phyloP scores from a whole-genome alignment of 345 rosid species.

The Syzygium grande region DNA sequence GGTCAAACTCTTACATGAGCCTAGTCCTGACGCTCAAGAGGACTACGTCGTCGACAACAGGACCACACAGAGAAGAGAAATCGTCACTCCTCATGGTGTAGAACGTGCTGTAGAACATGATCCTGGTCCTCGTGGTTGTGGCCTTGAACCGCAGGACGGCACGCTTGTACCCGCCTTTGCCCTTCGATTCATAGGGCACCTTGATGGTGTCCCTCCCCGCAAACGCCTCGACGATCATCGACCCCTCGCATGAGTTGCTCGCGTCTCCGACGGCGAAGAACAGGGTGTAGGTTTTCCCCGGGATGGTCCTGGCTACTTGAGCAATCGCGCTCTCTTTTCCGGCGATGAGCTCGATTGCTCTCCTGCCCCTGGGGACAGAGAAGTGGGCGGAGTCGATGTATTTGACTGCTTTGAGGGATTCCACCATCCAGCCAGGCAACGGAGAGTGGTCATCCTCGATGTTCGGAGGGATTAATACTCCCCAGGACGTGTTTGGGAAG shows the following conservation, averaged over 20 bases:
- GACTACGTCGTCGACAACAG: slow-evolving; percentile 35
- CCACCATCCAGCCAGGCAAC: slow-evolving; percentile 44
- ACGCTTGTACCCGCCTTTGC: slow-evolving; percentile 36
- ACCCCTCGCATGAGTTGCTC: slow-evolving; percentile 28
- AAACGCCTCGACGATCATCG: slow-evolving; percentile 29
- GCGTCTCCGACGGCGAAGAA: slow-evolving; percentile 34
- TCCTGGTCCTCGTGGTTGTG: slow-evolving; percentile 10
- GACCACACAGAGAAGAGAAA: slow-evolving; percentile 41
- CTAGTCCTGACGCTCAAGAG: slow-evolving; percentile 13
- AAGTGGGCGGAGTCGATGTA: slow-evolving; percentile 35
- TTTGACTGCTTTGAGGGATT: slow-evolving; percentile 51
- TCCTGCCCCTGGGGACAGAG: slow-evolving; percentile 25
- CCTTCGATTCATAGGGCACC: slow-evolving; percentile 29
- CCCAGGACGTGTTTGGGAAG: slow-evolving; percentile 42
- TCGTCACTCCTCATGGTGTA: slow-evolving; percentile 32
- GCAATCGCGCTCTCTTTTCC: slow-evolving; percentile 51
- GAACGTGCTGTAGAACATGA: slow-evolving; percentile 35
- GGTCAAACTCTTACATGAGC: background rate
- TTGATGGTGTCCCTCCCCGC: slow-evolving; percentile 25
- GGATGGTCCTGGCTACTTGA: slow-evolving; percentile 25
- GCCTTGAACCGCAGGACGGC: slow-evolving; percentile 31
- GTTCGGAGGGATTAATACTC: slow-evolving; percentile 41
- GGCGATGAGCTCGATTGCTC: slow-evolving; percentile 40
- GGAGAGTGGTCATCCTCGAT: slow-evolving; percentile 48
- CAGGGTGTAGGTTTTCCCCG: slow-evolving; percentile 24